Evolutionary conservation across 2,329 filamentous ascomycete genomes (phyloP), one percentile per base, ranked within the genome.

Genomic region (Trichoderma pleuroti): DNA sequence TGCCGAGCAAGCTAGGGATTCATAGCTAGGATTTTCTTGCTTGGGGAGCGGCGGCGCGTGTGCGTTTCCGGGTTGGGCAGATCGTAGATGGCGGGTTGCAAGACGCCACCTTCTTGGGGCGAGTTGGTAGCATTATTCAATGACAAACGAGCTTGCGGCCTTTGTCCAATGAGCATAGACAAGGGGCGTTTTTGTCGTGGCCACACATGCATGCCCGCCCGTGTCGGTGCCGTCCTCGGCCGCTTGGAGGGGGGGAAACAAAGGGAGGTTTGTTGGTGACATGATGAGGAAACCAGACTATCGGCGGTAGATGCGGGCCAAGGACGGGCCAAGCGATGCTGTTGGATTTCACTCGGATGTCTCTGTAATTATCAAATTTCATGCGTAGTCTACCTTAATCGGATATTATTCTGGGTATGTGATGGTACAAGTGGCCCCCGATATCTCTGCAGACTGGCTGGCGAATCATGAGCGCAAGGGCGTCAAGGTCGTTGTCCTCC

Each of bases 11-110:
- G 56, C 56, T 28, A 52, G 39, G 56, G 28, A 68, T 68, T n/a
- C 39, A 26, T 42, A 39, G 36, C 18, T 26, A 60, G 28, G 56
- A 30, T 10, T 10, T 8, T 26, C n/a, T 18, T n/a, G 8, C 39
- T 42, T 28, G 26, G 16, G 39, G 39, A n/a, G 18, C n/a, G n/a
- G 30, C 9, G 32, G 56, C 39, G 65, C 65, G 54, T 68, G 66
- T 61, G 56, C 39, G 32, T 49, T 42, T 32, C 66, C 39, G 66
- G 66, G 49, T 60, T 42, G 39, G 56, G 65, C 34, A 61, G 66
- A 61, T 61, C 39, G 56, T 36, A 68, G 66, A 52, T 68, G 66
- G 30, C 56, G 54, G 54, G 56, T 32, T 36, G 32, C 36, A 39
- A 57, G 28, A 36, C 56, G 66, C 65, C 65, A 49, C 39, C 21